These are phyloP conservation scores for Epichloe sp. DNA, from an alignment of 2,329 filamentous ascomycete genomes.

Conservation along the genomic window DNA sequence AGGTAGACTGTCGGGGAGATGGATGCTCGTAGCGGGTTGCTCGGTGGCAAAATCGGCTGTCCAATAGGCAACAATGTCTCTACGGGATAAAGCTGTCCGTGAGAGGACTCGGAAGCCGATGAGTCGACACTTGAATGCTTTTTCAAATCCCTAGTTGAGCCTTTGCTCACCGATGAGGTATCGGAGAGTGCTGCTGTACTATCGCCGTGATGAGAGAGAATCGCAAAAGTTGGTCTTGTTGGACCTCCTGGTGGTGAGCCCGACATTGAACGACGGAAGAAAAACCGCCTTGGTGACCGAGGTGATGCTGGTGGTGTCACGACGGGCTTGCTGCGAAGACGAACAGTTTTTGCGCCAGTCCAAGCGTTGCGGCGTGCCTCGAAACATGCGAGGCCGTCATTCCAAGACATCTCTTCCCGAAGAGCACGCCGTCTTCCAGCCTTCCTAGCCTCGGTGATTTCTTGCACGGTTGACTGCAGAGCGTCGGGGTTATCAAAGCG, in stretches of 20 bases:
- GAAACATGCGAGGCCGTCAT: slow-evolving; percentile 71
- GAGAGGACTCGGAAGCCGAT: slow-evolving; percentile 14
- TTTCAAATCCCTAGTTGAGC: slow-evolving; percentile 19
- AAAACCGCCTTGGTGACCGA: slow-evolving; percentile 34
- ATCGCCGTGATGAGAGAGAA: slow-evolving; percentile 16
- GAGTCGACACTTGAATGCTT: slow-evolving; percentile 22
- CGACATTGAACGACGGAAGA: slow-evolving; percentile 34
- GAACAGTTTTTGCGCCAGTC: slow-evolving; percentile 60
- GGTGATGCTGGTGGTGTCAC: slow-evolving; percentile 29
- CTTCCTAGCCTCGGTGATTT: slow-evolving; percentile 33
- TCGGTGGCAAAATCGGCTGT: slow-evolving; percentile 56
- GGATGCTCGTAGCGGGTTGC: slow-evolving; percentile 63
- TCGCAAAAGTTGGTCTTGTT: slow-evolving; percentile 11
- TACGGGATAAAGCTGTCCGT: slow-evolving; percentile 31
- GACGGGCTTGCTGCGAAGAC: slow-evolving; percentile 34
- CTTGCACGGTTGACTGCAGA: slow-evolving; percentile 28
- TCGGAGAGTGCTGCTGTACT: slow-evolving; percentile 27
- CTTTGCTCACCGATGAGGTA: slow-evolving; percentile 28
- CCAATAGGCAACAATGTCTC: slow-evolving; percentile 58
- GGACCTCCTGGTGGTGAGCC: slow-evolving; percentile 23
- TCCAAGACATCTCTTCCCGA: slow-evolving; percentile 60
- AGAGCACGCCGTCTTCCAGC: slow-evolving; percentile 43
- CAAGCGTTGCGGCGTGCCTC: slow-evolving; percentile 66
- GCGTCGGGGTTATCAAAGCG: slow-evolving; percentile 38
- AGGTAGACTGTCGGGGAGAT: slow-evolving; percentile 64